Conservation (phyloP, 495 filamentous ascomycete genomes). For the Tuber borchii region DNA sequence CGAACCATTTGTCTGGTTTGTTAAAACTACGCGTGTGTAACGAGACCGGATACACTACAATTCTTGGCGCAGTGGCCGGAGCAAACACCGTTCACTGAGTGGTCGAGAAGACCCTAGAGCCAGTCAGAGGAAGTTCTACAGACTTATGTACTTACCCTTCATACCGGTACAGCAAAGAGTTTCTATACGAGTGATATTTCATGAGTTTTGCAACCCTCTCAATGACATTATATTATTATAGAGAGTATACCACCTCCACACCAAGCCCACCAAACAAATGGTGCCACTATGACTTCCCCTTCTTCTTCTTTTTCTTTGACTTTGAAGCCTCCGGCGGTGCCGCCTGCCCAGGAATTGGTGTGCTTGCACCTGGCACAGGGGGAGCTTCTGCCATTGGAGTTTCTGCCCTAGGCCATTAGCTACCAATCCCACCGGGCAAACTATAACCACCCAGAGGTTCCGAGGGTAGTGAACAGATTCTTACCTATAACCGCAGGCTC, state of each 20-base stretch:
- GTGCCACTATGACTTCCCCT: constrained; percentile 26
- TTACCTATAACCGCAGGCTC: constrained; percentile 26
- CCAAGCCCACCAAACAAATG: not conserved
- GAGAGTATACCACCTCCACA: not conserved
- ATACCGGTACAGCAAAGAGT: not conserved
- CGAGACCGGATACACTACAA: too few relatives aligned
- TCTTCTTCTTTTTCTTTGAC: constrained; percentile 37
- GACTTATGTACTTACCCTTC: too few relatives aligned
- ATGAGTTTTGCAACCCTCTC: not conserved
- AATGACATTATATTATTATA: constrained; percentile 5
- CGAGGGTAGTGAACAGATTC: not conserved
- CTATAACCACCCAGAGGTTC: not conserved
- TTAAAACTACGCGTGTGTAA: too few relatives aligned
- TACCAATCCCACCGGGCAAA: not conserved
- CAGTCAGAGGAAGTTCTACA: too few relatives aligned
- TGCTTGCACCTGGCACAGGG: constrained; percentile 6
- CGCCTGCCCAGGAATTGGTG: constrained; percentile 19
- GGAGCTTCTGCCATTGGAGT: constrained; percentile 7
- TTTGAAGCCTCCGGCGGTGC: constrained; percentile 15
- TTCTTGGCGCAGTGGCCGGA: too few relatives aligned
- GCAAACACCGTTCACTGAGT: too few relatives aligned
- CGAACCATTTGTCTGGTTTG: too few relatives aligned
- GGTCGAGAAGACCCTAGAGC: too few relatives aligned
- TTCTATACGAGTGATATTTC: not conserved
- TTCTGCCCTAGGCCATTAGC: constrained; percentile 9